Base-by-base conservation (phyloP, 116 monocot genomes). In the Iris pallida region DNA sequence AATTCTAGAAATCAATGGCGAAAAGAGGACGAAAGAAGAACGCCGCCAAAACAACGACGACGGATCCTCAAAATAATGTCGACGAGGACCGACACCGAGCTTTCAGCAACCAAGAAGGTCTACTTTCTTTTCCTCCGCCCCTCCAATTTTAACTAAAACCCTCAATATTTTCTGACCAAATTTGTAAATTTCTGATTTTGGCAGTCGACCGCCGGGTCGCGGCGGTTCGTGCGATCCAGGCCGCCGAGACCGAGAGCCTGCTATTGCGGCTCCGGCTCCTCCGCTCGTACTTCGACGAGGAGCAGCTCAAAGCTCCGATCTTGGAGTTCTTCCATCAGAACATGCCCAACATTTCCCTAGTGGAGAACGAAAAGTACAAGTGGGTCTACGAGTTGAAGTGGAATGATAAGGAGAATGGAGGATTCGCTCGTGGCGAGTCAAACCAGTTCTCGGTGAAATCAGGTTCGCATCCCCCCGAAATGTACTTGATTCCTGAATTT, bases 311-410 rank as follows among this genome's bases (percentile, higher is more conserved):
- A 40, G 81, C 66, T 7, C 70, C 71, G 7, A 85, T 76, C 13
- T 49, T 89, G 16, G 46, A 84, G 45, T 96, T 86, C 56, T 96
- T 91, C 53, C 68, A 73, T 48, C 85, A 89, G 53, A 86, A 89
- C 58, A 75, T 86, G 55, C 89, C 86, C 0, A 91, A 89, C 55
- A 51, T 96, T 8, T 66, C 69, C 0, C 64, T 78, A 4, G 43
- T 68, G 2, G 81, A 63, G 44, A 89, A 91, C 43, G 81, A 84
- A 52, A 77, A 84, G 18, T 56, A 79, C 53, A 79, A 79, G 64
- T 30, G 68, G 11, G 66, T 76, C 3, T 30, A 30, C 56, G 95
- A 85, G 70, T 58, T 89, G 65, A 72, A 77, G 63, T 75, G 76
- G 80, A 82, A 82, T 9, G 58, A 64, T 20, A 14, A 51, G 40